Base-by-base conservation (phyloP, 2,329 filamentous ascomycete species). In the Diaporthe ampelina region DNA sequence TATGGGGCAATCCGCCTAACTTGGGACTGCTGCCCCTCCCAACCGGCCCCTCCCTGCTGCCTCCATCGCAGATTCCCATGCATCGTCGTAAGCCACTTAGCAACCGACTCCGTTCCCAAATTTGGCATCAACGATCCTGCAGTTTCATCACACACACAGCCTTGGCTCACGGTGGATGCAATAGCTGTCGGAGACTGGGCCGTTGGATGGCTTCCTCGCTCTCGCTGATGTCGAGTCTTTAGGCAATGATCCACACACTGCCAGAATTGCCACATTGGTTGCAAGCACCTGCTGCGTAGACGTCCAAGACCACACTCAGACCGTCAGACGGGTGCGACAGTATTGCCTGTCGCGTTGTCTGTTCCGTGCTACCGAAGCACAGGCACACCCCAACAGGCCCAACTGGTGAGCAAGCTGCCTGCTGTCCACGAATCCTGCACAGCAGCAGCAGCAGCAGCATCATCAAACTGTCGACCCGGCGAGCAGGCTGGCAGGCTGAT, bases 71-170 rank as follows among this genome's bases (percentile, higher is more conserved):
- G 32, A 43, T 37, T 45, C 21, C 40, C 57, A 61, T 32, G 32
- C 45, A 72, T 61, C 56, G 70, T 73, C 74, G 65, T 70, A 68
- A 75, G 73, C 61, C 61, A 67, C 56, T 40, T 67, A 52, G 17
- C 61, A 50, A 54, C 54, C 35, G 65, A 43, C 58, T 45, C 45
- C 52, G 40, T 48, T 40, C 29, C 67, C 65, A 70, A 75, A 75
- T 58, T 73, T 75, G 70, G 73, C 65, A 75, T 26, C 70, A 69
- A 24, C 26, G 9, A 70, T 74, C 65, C 48, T 70, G 57, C 37
- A 24, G 63, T 75, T 70, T 70, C 70, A 73, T 65, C 68, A 72
- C n/a, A 45, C 7, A 63, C 57, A 63, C 57, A 72, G 69, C 69
- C 57, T 63, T 72, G 40, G 45, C 69, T 40, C 48, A 26, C 8